Evolutionary conservation across 2,329 filamentous ascomycete genomes (phyloP), one percentile per base, ranked within the genome.

Genomic region (Pestalotiopsis sp.): DNA sequence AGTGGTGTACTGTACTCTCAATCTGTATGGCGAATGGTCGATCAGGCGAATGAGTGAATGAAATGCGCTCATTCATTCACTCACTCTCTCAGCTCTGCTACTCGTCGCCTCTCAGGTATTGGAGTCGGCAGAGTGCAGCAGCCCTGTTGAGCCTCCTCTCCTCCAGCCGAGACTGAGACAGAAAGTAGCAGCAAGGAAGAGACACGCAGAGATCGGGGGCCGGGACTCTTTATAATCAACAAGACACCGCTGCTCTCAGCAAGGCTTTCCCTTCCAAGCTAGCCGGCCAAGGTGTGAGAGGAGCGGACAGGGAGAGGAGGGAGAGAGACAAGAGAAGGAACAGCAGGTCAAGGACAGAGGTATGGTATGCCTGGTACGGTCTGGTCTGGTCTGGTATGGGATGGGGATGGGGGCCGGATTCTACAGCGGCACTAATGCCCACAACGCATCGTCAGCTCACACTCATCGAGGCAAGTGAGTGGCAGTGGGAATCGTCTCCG

Each of bases 321-420:
- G 45, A 17, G 27, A 61, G 57, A 23, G 20, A 23, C 27, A 14
- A 61, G 25, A 36, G 23, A 38, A 61, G 36, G 38, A 20, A 70
- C 27, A 68, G 69, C 31, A 72, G 72, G 45, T 52, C 61, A 70
- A 65, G 60, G 73, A 76, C 55, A 58, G 72, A 38, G 73, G 27
- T 31, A 31, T 31, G 27, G 27, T 31, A 31, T 31, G 27, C 27
- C 27, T 31, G 27, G 27, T 31, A 31, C 27, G 27, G 27, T 31
- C 27, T 31, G 27, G 27, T 31, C 27, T 31, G 27, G 27, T 31
- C 27, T 31, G 27, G 27, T 31, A 31, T 31, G 27, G 27, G 27
- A 31, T 31, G 27, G 59, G 25, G 73, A 71, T 65, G 69, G 58
- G 17, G 52, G 20, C 57, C 58, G 66, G 39, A 69, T 55, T 38